Base-by-base conservation (phyloP, 2,329 filamentous ascomycete species). In the Bipolaris victoriae region DNA sequence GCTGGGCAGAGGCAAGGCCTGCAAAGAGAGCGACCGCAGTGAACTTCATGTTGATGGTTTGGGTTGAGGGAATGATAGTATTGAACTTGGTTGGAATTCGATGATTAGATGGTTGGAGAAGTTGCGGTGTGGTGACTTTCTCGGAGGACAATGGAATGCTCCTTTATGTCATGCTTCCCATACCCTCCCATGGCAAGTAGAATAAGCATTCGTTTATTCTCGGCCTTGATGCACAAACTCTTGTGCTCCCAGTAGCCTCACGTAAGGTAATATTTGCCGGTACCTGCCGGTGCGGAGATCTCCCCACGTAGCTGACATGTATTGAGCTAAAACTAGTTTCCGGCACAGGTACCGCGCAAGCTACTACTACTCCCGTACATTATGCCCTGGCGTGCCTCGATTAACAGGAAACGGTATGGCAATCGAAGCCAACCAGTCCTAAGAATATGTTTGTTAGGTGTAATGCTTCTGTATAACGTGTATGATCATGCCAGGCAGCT, bases 21-120 rank as follows among this genome's bases (percentile, higher is more conserved):
- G 49, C 40, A 5, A 45, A 52, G 10, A 52, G n/a, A 22, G 49
- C 31, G 33, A 10, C 29, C 26, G 16, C 24, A 20, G 31, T 18
- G 49, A 52, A 37, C 40, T 52, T 52, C 40, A 52, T 52, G 20
- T 37, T 36, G 33, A 37, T 16, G 20, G n/a, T 37, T 45, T 20
- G 5, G 26, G 20, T n/a, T 6, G 3, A 18, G 47, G 22, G 29
- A 51, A 26, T 39, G 49, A 51, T 24, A 24, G 20, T 45, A 7
- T 24, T 22, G 20, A 18, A 29, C 4, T 7, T 52, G 29, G 24
- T 33, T 4, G 3, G 20, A 26, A 37, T 43, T 18, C 11, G 6
- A 45, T 31, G 4, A 13, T 45, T 9, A 45, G 26, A 50, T 22
- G 18, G 37, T 22, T 35, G 39, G 18, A 33, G 20, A 22, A 44